phyloP scores from a whole-genome alignment of 768 basidiomycete species.

The Cystobasidium tubakii region DNA sequence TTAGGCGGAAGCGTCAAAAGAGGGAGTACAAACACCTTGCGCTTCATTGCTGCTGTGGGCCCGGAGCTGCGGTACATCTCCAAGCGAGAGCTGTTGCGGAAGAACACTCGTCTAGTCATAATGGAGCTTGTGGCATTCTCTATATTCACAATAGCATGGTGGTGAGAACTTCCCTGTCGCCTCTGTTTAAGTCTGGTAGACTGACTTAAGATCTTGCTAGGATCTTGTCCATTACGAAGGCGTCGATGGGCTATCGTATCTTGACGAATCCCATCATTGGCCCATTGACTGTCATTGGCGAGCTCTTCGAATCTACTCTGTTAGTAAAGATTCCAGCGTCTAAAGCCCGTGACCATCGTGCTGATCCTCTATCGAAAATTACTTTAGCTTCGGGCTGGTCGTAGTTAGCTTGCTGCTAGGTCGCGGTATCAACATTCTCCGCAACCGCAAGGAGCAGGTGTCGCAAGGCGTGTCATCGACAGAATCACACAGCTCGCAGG shows the following conservation, averaged over 20 bases:
- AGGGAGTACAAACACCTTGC: not conserved
- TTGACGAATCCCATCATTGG: conserved; percentile 24
- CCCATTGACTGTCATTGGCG: conserved; percentile 23
- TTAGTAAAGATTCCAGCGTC: too few relatives aligned
- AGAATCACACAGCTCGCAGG: not conserved
- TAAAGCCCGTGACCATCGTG: too few relatives aligned
- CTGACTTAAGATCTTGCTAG: not conserved
- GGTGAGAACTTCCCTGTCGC: too few relatives aligned
- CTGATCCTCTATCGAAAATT: too few relatives aligned
- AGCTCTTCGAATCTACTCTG: conserved; percentile 29
- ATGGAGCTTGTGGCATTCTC: conserved; percentile 31
- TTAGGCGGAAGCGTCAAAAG: conserved; percentile 5
- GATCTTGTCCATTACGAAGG: conserved; percentile 10
- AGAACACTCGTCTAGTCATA: conserved; percentile 24
- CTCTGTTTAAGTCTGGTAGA: not conserved
- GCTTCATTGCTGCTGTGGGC: conserved; percentile 9
- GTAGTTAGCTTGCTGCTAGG: conserved; percentile 21
- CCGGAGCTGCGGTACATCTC: conserved; percentile 33
- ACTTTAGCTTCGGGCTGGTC: conserved; percentile 11
- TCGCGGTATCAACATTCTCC: conserved; percentile 30
- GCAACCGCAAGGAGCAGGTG: conserved; percentile 14
- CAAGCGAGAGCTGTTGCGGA: conserved; percentile 35
- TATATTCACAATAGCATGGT: conserved; percentile 31
- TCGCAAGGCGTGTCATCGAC: not conserved
- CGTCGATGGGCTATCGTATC: conserved; percentile 25